phyloP scores from a whole-genome alignment of 1,139 yeast species.

The Scheffersomyces cryptocercus region DNA sequence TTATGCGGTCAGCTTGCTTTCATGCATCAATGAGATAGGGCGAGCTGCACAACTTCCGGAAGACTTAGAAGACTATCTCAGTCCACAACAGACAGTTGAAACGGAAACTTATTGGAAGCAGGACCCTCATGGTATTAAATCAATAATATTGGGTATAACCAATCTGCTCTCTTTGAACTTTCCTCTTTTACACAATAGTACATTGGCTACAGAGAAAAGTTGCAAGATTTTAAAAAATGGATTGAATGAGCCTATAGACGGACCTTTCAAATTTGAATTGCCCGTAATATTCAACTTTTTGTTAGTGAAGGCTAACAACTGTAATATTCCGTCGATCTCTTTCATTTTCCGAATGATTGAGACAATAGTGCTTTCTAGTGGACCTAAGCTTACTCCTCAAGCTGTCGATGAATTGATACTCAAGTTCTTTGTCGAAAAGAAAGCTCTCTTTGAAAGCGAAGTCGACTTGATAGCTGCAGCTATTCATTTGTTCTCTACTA shows the following conservation, averaged over 20 bases:
- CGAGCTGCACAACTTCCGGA: conserved; percentile 65
- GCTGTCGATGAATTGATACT: conserved; percentile 28
- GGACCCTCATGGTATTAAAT: conserved; percentile 47
- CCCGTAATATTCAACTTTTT: conserved; percentile 47
- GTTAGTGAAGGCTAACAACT: conserved; percentile 33
- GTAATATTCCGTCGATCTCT: conserved; percentile 34
- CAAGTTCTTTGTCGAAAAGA: conserved; percentile 29
- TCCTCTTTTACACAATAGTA: conserved; percentile 30
- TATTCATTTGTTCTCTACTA: conserved; percentile 42
- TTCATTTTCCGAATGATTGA: conserved; percentile 44
- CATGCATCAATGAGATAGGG: conserved; percentile 67
- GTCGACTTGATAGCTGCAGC: conserved; percentile 54
- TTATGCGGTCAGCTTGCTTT: conserved; percentile 54
- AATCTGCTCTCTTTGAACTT: conserved; percentile 44
- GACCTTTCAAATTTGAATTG: conserved; percentile 59
- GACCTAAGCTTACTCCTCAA: conserved; percentile 26
- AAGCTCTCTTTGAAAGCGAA: conserved; percentile 45
- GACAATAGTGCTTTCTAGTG: conserved; percentile 38
- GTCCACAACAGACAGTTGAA: conserved; percentile 22
- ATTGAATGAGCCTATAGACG: conserved; percentile 50
- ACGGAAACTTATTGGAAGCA: conserved; percentile 32
- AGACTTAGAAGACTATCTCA: conserved; percentile 46
- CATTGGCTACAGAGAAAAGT: conserved; percentile 55
- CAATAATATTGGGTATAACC: conserved; percentile 40
- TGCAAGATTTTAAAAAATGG: conserved; percentile 60